Evolutionary conservation across 129 eudicot genomes (phyloP).

Genomic region (Flaveria bidentis): DNA sequence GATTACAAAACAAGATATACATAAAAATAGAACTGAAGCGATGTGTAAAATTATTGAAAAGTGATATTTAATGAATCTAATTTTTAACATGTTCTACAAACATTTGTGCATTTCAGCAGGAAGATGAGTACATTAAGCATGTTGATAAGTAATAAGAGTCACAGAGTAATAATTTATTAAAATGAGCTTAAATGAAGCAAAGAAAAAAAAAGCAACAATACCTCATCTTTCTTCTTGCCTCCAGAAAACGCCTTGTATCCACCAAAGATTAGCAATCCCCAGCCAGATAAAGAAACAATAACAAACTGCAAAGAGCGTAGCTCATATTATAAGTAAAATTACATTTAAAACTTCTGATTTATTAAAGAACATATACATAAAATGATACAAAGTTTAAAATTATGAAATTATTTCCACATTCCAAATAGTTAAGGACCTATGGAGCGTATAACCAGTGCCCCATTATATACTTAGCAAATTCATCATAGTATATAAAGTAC

Average conservation of each 20-base stretch:
- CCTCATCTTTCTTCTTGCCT: conserved; percentile 76
- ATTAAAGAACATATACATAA: neutral
- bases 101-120: conserved; percentile 1
- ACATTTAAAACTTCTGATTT: neutral
- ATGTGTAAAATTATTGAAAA: neutral
- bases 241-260: conserved; percentile 73
- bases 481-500: neutral
- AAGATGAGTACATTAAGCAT: neutral
- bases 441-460: neutral
- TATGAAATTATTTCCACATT: neutral
- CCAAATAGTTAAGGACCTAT: conserved; percentile 1
- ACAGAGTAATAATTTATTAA: neutral
- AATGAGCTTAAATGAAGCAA: neutral
- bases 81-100: conserved; percentile 10
- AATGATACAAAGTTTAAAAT: neutral
- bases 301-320: conserved; percentile 63
- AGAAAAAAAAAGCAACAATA: conserved; percentile 21
- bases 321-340: neutral
- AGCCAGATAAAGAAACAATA: conserved; percentile 77
- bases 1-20: neutral
- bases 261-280: conserved; percentile 74
- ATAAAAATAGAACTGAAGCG: neutral
- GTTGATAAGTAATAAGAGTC: neutral
- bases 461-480: neutral
- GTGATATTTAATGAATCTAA: neutral